Evolutionary conservation across 129 eudicot species (phyloP).

Genomic region (Scalesia atractyloides): DNA sequence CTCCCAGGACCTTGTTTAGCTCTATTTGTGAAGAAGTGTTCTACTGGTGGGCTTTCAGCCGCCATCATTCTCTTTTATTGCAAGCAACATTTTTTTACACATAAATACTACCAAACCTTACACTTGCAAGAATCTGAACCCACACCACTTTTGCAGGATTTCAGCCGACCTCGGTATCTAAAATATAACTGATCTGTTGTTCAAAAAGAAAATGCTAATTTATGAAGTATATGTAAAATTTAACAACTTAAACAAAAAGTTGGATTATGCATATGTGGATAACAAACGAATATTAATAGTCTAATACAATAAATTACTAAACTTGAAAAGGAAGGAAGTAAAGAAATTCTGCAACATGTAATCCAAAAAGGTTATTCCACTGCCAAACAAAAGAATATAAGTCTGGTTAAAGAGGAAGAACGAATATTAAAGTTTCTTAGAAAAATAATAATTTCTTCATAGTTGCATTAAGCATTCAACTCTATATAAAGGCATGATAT

Average conservation of each 20-base stretch:
- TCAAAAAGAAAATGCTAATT: neutral
- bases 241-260: neutral
- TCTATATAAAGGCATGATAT: conserved; percentile 27
- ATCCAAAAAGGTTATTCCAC: conserved; percentile 14
- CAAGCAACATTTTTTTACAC: too few species aligned
- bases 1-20: too few species aligned
- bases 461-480: conserved; percentile 6
- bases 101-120: too few species aligned
- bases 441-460: neutral
- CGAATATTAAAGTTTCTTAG: neutral
- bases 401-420: neutral
- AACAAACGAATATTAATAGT: neutral
- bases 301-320: neutral
- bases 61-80: too few species aligned
- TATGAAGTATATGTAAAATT: neutral
- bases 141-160: too few species aligned
- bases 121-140: too few species aligned
- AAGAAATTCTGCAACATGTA: neutral
- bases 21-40: too few species aligned
- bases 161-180: too few species aligned
- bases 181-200: neutral
- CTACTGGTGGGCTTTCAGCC: too few species aligned
- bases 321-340: neutral
- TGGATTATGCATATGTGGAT: neutral
- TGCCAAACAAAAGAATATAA: conserved; percentile 5